phyloP scores from a whole-genome alignment of 176 grass and related monocot species.

The Oryza brachyantha region DNA sequence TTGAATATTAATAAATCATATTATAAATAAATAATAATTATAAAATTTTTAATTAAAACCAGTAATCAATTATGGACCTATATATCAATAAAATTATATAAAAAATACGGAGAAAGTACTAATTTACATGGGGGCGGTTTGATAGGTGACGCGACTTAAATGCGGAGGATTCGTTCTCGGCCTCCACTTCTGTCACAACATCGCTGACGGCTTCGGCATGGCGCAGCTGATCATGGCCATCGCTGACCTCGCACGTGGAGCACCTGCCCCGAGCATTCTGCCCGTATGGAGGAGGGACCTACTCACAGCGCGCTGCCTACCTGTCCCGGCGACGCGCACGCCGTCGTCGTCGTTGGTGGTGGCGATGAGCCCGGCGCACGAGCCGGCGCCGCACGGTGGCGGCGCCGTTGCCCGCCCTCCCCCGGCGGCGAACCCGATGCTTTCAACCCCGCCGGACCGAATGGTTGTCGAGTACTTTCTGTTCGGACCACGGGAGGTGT shows the following conservation, averaged over 20 bases:
- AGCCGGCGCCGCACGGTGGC: neutral
- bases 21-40: too few species aligned
- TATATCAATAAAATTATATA: too few species aligned
- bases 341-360: neutral
- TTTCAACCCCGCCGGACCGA: slow-evolving; percentile 5
- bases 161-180: slow-evolving; percentile 49
- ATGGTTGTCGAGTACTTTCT: slow-evolving; percentile 43
- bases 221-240: slow-evolving; percentile 36
- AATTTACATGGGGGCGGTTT: neutral
- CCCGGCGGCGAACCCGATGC: slow-evolving; percentile 17
- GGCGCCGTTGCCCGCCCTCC: neutral
- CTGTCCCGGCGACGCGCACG: neutral
- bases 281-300: slow-evolving; percentile 53
- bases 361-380: neutral
- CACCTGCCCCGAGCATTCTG: neutral
- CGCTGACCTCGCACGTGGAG: slow-evolving; percentile 40
- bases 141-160: slow-evolving; percentile 42
- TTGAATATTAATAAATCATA: too few species aligned
- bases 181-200: slow-evolving; percentile 48
- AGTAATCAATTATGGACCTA: too few species aligned
- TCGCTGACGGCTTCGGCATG: slow-evolving; percentile 53
- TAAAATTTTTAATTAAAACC: too few species aligned
- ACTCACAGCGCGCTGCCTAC: neutral
- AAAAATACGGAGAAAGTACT: too few species aligned
- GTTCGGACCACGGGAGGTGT: slow-evolving; percentile 34